Base-by-base conservation (phyloP, 768 basidiomycete species). In the Amanita phalloides region DNA sequence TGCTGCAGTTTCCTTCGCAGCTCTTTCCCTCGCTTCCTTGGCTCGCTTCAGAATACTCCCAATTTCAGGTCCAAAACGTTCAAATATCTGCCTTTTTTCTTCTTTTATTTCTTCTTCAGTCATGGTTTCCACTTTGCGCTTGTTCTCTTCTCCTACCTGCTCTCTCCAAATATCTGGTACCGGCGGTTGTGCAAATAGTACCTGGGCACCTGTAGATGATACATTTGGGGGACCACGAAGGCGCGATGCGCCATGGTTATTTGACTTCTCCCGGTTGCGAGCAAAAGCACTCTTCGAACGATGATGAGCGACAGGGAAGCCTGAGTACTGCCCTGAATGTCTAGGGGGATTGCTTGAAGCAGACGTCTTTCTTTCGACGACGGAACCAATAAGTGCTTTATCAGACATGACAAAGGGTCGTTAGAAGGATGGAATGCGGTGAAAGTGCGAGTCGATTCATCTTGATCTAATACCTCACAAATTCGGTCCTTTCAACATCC, bases 61-160 rank as follows among this genome's bases (percentile, higher is more conserved):
- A 8, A 90, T 71, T 14, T 77, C 79, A 1, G 74, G 68, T 0
- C 90, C 91, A 60, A 94, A 82, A 42, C 77, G 74, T 54, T 87
- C 81, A 25, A 87, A 51, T 38, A 94, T 77, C 55, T 89, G 78
- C 47, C 67, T 66, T 41, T 72, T 70, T 63, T 86, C 90, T 48
- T 76, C 64, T 55, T 83, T 79, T 8, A 81, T 71, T 62, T 93
- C 86, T 13, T 79, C 79, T 9, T 77, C 75, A 2, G 75, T 73
- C 92, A 94, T 94, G 1, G 60, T 63, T 14, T 76, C 77, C 1
- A 94, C 76, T 26, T 68, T 66, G 9, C 67, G 64, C 53, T 76
- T 71, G 56, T 94, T 93, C 60, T 90, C 86, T 50, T 71, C 70
- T 57, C 77, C 80, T 49, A 82, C 76, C 58, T 78, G 78, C 8